Base-by-base conservation (phyloP, 106 monocot species). In the Chionographis japonica region DNA sequence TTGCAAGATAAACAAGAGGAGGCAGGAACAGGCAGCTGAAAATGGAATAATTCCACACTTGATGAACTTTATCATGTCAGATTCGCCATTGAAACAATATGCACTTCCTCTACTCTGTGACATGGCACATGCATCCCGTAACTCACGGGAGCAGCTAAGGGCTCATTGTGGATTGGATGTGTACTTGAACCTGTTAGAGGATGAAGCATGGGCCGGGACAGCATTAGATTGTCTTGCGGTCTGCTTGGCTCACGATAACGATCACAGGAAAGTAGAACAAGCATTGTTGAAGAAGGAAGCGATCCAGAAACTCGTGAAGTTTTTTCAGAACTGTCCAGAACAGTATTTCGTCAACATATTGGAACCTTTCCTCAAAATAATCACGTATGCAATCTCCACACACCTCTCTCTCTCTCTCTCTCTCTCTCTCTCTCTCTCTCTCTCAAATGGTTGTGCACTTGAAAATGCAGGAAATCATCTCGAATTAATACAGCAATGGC, bases 1-100 rank as follows among this genome's bases (percentile, higher is more conserved):
- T 40, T 98, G 97, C 84, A 98, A 92, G 71, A 98, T 98, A 62
- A 98, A 90, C 77, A 98, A 98, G 58, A 80, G 97, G 72, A 86
- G 92, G 60, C 97, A 98, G 73, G 97, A 98, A 58, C 97, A 92
- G 71, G 97, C 92, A 13, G 97, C 97, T 72, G 97, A 98, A 72
- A 92, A 87, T 79, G 97, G 97, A 69, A 89, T 98, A 54, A 90
- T 98, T 56, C 97, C 97, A 14, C 97, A 98, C 63, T 68, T 98
- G 56, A 86, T 98, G 86, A 83, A 81, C 67, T 87, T 98, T 70
- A 92, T 98, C 52, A 80, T 81, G 72, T 90, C 92, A 1, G 92
- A 78, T 68, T 98, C 92, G 9, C 92, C 92, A 40, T 65, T 98
- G 37, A 92, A 85, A 74, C 92, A 83, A 53, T 92, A 79, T 81